Conservation (phyloP, 176 grass and related monocot species). For the Coix lacrymajobi region DNA sequence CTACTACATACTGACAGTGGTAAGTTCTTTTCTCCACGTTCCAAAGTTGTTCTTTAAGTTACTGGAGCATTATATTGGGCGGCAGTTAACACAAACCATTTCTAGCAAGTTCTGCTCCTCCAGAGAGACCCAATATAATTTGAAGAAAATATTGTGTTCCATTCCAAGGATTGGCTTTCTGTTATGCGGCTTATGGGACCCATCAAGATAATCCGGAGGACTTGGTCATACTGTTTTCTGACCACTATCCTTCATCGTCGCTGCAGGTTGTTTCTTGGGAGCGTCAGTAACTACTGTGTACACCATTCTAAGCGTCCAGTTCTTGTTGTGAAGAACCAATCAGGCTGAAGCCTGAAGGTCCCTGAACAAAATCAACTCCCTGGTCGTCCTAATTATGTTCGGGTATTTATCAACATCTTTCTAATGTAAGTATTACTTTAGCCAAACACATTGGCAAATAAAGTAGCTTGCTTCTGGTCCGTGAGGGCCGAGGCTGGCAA, state of each 20-base stretch:
- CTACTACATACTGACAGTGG: background rate
- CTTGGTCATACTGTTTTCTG: background rate
- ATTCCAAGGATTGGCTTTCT: background rate
- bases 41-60: background rate
- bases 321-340: constrained; percentile 44
- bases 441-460: background rate
- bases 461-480: background rate
- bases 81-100: background rate
- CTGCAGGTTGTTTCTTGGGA: constrained; percentile 36
- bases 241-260: background rate
- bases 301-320: constrained; percentile 39
- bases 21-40: background rate
- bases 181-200: background rate
- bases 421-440: background rate
- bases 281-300: constrained; percentile 49
- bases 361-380: background rate
- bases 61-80: background rate
- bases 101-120: background rate
- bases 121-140: background rate
- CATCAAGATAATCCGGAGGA: background rate
- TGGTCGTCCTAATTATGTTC: background rate
- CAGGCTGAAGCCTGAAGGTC: background rate
- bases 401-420: background rate
- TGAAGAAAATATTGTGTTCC: background rate
- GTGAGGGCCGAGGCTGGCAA: background rate